A percentile compares a stretch with the other conserved stretches of the same genome.
phyloP scores from a whole-genome alignment of 1,284 basidiomycete genomes.

The Microbotryomycetes sp. region DNA sequence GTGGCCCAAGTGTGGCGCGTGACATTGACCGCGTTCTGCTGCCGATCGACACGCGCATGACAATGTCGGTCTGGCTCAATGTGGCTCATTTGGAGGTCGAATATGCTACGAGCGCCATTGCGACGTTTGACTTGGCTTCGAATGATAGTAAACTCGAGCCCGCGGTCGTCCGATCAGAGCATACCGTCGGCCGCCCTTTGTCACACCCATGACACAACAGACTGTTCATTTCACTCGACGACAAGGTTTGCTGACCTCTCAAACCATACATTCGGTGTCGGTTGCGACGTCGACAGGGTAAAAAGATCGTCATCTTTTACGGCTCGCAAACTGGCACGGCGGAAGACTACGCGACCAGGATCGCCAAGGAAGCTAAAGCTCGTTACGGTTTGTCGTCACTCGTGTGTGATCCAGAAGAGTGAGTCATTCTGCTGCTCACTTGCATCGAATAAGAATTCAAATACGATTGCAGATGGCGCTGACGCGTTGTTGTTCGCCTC shows the following conservation, averaged over 20 bases:
- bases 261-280: background rate
- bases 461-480: no score
- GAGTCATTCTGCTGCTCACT: conserved; percentile 13
- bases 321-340: conserved; percentile 95
- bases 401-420: conserved; percentile 89
- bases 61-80: no score
- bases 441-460: no score
- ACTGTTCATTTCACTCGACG: background rate
- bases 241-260: background rate
- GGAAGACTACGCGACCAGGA: conserved; percentile 55
- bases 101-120: conserved; percentile 1
- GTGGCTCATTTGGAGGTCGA: no score
- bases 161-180: background rate
- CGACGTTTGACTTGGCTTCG: conserved; percentile 1
- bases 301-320: conserved; percentile 89
- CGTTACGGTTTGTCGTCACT: conserved; percentile 88
- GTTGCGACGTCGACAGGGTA: conserved; percentile 51
- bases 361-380: conserved; percentile 64
- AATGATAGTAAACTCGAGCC: background rate
- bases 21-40: conserved; percentile 7
- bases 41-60: no score
- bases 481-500: background rate
- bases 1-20: conserved; percentile 8
- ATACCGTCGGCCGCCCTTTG: background rate
- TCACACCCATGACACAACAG: background rate